These are phyloP conservation scores for Candida pseudoglaebosa DNA, from an alignment of 805 yeast species.

Conservation along the genomic window DNA sequence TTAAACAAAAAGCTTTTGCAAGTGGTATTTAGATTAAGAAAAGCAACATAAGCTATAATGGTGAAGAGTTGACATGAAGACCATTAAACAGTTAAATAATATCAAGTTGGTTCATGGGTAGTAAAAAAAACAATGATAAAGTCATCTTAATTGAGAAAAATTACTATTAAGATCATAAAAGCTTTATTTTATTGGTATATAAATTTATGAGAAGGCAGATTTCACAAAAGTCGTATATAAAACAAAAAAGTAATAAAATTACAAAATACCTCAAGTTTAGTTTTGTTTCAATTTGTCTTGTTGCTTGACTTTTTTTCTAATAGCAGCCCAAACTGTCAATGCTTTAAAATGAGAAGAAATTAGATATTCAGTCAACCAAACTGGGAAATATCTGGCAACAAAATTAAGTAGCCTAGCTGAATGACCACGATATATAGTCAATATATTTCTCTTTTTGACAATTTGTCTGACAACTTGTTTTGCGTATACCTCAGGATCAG, in stretches of 20 bases:
- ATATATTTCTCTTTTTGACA: constrained; percentile 15
- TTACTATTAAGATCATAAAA: no score
- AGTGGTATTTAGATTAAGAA: neutral
- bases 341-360: constrained; percentile 23
- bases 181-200: no score
- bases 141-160: no score
- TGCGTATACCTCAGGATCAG: constrained; percentile 23
- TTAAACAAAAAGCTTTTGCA: neutral
- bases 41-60: no score
- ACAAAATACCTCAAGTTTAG: neutral
- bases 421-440: constrained; percentile 27
- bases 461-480: constrained; percentile 20
- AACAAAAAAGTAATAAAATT: no score
- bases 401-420: constrained; percentile 16
- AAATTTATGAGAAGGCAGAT: no score
- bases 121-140: no score
- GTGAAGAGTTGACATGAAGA: no score
- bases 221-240: no score
- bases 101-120: no score
- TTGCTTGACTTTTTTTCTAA: constrained; percentile 12
- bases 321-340: constrained; percentile 16
- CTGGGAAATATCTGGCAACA: constrained; percentile 18
- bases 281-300: neutral
- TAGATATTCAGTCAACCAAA: constrained; percentile 20
- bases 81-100: no score